Conservation (phyloP, 495 filamentous ascomycete genomes). For the Daldinia vernicosa region DNA sequence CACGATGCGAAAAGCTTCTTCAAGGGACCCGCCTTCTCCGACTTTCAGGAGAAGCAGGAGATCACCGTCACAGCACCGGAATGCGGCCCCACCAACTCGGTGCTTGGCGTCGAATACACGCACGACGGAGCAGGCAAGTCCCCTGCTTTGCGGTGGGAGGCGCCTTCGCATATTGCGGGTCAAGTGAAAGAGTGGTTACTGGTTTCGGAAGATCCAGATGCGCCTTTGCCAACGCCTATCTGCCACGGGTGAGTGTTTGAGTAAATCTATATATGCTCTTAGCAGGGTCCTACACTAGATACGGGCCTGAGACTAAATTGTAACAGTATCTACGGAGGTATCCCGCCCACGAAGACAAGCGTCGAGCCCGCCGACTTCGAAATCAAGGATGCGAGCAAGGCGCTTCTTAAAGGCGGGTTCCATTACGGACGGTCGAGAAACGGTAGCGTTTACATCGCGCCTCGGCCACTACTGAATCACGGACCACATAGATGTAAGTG, state of each 20-base stretch:
- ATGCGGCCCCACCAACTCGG: conserved; percentile 53
- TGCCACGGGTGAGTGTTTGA: conserved; percentile 51
- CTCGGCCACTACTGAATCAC: conserved; percentile 55
- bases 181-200: conserved; percentile 59
- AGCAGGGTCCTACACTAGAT: background rate
- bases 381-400: conserved; percentile 36
- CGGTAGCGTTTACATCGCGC: conserved; percentile 52
- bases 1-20: conserved; percentile 60
- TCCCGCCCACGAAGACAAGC: conserved; percentile 49
- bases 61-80: conserved; percentile 57
- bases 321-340: conserved; percentile 55
- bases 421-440: conserved; percentile 55
- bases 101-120: conserved; percentile 53
- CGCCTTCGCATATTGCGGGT: conserved; percentile 38
- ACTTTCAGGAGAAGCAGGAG: conserved; percentile 49
- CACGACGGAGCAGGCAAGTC: conserved; percentile 54
- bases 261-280: background rate
- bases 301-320: background rate
- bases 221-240: conserved; percentile 56
- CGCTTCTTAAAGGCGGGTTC: conserved; percentile 55
- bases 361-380: conserved; percentile 54
- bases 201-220: conserved; percentile 61
- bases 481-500: conserved; percentile 57
- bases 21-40: conserved; percentile 54
- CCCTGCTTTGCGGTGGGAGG: conserved; percentile 55